Evolutionary conservation across 1,284 basidiomycete species (phyloP), one percentile per base, ranked within the genome.

Genomic region (Pyrrhoderma noxium): DNA sequence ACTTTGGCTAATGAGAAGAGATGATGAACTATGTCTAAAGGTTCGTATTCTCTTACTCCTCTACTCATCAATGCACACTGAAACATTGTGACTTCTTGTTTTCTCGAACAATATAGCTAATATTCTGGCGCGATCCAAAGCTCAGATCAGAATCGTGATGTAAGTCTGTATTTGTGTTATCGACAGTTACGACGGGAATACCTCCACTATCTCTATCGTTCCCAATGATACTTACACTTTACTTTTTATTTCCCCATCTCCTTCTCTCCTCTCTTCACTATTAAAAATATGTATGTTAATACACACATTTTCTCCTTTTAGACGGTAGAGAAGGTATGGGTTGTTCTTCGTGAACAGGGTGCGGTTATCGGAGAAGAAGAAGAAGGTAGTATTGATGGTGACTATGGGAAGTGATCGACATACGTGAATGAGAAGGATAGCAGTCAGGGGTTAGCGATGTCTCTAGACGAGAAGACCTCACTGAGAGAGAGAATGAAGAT

Each of bases 1-100:
- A 0, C 65, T 90, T 3, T 95, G 93, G 93, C 66, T 97, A 18
- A 74, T 82, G 0, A 76, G 76, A 58, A 76, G 76, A 22, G 80
- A 89, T 63, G 70, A 78, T 0, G 80, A 85, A 16, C 77, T 77
- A 36, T 90, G 84, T 1, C 63, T 95, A 34, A 80, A 81, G 69
- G 90, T 90, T 58, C 47, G 9, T 68, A 61, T 42, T 13, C 22
- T 47, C 25, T 39, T 39, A n/a, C 19, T 16, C 21, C 47, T 54
- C 43, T 35, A 19, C 16, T 41, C 21, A 8, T 48, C 23, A 35
- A 8, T 18, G 8, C 7, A 18, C n/a, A n/a, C 42, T 16, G 42
- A 27, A 9, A 31, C 35, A 21, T 0, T n/a, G n/a, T n/a, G n/a
- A n/a, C n/a, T n/a, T n/a, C n/a, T n/a, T n/a, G n/a, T n/a, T n/a